Evolutionary conservation across 768 basidiomycete genomes (phyloP).

Genomic region (Macrolepiota fuliginosa): DNA sequence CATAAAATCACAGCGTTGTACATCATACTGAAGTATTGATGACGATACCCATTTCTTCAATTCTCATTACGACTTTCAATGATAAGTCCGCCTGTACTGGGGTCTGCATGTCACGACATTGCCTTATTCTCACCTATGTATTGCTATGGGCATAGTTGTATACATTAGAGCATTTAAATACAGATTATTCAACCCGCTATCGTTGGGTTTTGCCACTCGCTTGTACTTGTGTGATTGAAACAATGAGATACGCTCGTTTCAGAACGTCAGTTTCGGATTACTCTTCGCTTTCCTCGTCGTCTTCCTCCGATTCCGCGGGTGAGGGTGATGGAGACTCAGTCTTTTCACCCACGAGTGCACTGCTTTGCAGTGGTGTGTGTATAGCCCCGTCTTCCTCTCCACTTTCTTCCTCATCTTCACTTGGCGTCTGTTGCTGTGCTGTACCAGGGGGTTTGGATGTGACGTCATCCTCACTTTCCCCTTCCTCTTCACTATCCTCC

Average conservation of each 20-base stretch:
- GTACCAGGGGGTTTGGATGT: not conserved
- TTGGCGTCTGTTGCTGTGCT: not conserved
- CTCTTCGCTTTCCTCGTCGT: too few relatives aligned
- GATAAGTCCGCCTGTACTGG: not conserved
- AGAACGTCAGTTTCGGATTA: too few relatives aligned
- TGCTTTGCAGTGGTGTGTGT: not conserved
- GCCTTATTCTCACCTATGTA: not conserved
- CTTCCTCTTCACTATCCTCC: constrained; percentile 10
- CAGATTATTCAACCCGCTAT: too few relatives aligned
- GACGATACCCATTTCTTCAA: constrained; percentile 6
- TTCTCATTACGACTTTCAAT: not conserved
- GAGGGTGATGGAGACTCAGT: not conserved
- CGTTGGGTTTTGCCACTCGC: too few relatives aligned
- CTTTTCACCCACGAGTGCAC: not conserved
- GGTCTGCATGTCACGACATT: not conserved
- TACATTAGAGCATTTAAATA: not conserved
- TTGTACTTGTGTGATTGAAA: too few relatives aligned
- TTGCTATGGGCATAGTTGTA: not conserved
- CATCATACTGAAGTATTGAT: constrained; percentile 76
- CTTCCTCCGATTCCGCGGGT: constrained; percentile 1
- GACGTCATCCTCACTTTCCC: constrained; percentile 8
- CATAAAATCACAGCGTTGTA: constrained; percentile 55
- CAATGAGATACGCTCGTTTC: too few relatives aligned
- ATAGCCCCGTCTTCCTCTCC: constrained; percentile 17
- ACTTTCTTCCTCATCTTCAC: not conserved